Percentiles rank a stretch among this genome's conserved stretches.
phyloP scores from a whole-genome alignment of 2,329 filamentous ascomycete genomes.

The Epichloe baconii region DNA sequence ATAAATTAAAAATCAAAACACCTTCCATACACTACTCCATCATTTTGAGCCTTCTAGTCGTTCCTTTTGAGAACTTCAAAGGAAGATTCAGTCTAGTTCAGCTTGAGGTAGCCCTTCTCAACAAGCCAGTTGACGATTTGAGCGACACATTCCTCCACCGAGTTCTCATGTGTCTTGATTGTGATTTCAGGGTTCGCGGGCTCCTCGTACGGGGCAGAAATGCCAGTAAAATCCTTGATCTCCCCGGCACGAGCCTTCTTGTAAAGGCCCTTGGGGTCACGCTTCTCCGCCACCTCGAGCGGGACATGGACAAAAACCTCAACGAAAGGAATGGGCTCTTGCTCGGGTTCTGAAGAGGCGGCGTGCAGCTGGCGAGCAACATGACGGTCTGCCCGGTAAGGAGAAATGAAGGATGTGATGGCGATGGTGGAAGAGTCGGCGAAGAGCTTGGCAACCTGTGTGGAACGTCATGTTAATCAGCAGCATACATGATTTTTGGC shows the following conservation, averaged over 20 bases:
- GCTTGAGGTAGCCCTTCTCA: constrained; percentile 41
- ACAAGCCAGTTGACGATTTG: constrained; percentile 73
- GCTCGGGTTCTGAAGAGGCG: constrained; percentile 34
- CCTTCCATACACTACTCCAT: background rate
- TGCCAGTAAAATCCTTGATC: constrained; percentile 95
- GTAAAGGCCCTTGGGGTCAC: constrained; percentile 95
- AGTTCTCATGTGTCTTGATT: constrained; percentile 68
- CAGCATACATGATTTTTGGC: background rate
- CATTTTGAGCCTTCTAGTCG: background rate
- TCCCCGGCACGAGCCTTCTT: constrained; percentile 90
- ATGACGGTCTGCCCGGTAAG: constrained; percentile 77
- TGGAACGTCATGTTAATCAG: background rate
- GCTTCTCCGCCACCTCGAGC: constrained; percentile 81
- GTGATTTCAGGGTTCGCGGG: constrained; percentile 77
- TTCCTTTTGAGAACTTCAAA: background rate
- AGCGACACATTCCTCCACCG: constrained; percentile 76
- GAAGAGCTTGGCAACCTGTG: constrained; percentile 82
- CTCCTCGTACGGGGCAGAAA: constrained; percentile 89
- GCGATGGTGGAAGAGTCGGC: constrained; percentile 79
- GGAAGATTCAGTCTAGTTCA: constrained; percentile 6
- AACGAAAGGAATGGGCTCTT: constrained; percentile 71
- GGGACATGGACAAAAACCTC: constrained; percentile 91
- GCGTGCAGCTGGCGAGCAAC: constrained; percentile 71
- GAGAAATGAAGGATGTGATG: constrained; percentile 93
- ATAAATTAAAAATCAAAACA: background rate